These are phyloP conservation scores for Yamadazyma mexicana DNA, from an alignment of 1,139 yeast genomes.

Conservation along the genomic window DNA sequence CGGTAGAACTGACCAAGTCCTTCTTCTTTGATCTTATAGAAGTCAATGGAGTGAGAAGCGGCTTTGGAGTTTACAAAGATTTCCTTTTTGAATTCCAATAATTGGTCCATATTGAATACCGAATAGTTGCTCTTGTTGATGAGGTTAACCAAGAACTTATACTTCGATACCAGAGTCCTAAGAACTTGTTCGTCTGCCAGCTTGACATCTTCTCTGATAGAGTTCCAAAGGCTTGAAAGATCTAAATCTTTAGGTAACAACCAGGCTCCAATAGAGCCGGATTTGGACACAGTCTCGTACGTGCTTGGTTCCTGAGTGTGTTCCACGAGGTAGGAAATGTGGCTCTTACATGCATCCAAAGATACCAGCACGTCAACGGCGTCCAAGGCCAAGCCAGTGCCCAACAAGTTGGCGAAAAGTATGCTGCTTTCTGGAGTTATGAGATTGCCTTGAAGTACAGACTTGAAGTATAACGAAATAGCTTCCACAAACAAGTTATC, in stretches of 20 bases:
- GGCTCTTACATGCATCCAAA: neutral
- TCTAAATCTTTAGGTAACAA: slow-evolving; percentile 1
- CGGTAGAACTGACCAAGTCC: slow-evolving; percentile 36
- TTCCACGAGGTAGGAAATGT: slow-evolving; percentile 1
- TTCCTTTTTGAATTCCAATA: slow-evolving; percentile 19
- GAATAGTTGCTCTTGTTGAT: slow-evolving; percentile 4
- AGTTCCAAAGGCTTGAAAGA: slow-evolving; percentile 18
- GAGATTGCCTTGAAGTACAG: slow-evolving; percentile 4
- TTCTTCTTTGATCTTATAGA: slow-evolving; percentile 46
- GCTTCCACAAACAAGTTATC: slow-evolving; percentile 8
- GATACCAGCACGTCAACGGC: neutral
- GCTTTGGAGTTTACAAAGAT: slow-evolving; percentile 25
- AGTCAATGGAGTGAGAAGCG: slow-evolving; percentile 23
- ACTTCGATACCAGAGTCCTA: slow-evolving; percentile 27
- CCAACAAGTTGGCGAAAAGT: slow-evolving; percentile 12
- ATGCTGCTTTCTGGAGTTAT: slow-evolving; percentile 1
- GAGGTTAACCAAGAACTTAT: slow-evolving; percentile 32
- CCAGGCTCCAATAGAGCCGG: neutral
- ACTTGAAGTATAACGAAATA: slow-evolving; percentile 8
- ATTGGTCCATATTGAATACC: slow-evolving; percentile 6
- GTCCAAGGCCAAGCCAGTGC: slow-evolving; percentile 4
- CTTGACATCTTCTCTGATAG: slow-evolving; percentile 23
- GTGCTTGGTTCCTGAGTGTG: slow-evolving; percentile 6
- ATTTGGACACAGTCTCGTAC: slow-evolving; percentile 11
- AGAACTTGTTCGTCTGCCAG: slow-evolving; percentile 30